A percentile compares a stretch with the other conserved stretches of the same genome.
Conservation (phyloP, 1,139 yeast genomes). For the Magnusiomyces clavatus region DNA sequence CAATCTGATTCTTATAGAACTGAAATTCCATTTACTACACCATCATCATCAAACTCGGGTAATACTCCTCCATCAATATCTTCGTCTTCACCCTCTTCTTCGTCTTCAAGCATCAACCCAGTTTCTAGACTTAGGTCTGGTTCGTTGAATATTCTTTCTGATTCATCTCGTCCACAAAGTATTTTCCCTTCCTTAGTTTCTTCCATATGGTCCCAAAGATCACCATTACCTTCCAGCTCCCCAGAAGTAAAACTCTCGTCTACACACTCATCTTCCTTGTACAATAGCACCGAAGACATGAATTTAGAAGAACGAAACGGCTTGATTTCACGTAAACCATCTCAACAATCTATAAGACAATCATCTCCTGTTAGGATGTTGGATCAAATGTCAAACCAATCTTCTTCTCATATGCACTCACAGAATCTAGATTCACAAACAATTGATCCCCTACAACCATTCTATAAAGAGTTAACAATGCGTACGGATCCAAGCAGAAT, state of each 20-base stretch:
- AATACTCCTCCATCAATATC: constrained; percentile 3
- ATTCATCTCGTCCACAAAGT: constrained; percentile 22
- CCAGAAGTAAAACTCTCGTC: constrained; percentile 16
- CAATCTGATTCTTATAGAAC: constrained; percentile 10
- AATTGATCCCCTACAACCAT: constrained; percentile 30
- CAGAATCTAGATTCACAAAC: constrained; percentile 4
- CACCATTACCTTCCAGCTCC: constrained; percentile 11
- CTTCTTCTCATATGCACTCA: background rate
- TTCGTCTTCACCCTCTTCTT: constrained; percentile 8
- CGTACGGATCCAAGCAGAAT: constrained; percentile 33
- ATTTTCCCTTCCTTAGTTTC: constrained; percentile 28
- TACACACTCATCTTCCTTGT: constrained; percentile 12
- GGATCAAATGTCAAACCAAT: constrained; percentile 4
- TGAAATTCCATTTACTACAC: constrained; percentile 15
- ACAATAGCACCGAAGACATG: constrained; percentile 7
- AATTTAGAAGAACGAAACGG: background rate
- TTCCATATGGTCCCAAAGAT: constrained; percentile 27
- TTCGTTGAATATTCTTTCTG: constrained; percentile 29
- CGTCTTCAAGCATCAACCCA: constrained; percentile 10
- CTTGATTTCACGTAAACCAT: constrained; percentile 15
- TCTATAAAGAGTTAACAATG: constrained; percentile 27
- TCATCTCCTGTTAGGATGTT: constrained; percentile 1
- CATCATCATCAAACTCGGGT: constrained; percentile 13
- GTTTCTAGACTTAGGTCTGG: constrained; percentile 29
- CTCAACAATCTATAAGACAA: constrained; percentile 6